phyloP scores from a whole-genome alignment of 352 stramenopile genomes.

The Pythium coloratum region DNA sequence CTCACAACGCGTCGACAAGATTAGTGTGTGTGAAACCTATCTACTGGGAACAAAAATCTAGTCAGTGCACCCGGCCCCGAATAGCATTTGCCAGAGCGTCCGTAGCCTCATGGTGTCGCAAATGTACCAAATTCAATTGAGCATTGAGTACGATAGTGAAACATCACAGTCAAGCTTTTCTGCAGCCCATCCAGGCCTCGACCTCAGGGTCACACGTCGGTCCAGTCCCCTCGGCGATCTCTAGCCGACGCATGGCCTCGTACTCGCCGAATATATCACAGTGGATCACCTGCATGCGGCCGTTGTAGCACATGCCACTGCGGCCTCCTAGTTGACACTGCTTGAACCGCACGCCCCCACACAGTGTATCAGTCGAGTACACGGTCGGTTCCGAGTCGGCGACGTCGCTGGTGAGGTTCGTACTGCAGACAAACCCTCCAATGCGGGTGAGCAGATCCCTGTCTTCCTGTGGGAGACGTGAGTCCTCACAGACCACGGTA shows the following conservation, averaged over 20 bases:
- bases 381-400: slow-evolving; percentile 8
- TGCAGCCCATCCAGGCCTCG: slow-evolving; percentile 27
- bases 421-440: slow-evolving; percentile 8
- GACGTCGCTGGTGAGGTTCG: slow-evolving; percentile 17
- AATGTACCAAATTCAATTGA: no score
- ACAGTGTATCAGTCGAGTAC: slow-evolving; percentile 13
- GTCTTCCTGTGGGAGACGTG: slow-evolving; percentile 6
- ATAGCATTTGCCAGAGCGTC: no score
- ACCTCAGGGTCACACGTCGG: slow-evolving; percentile 18
- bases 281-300: slow-evolving; percentile 17
- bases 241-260: slow-evolving; percentile 17
- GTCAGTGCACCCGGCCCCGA: no score
- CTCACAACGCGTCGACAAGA: no score
- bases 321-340: slow-evolving; percentile 10
- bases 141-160: no score
- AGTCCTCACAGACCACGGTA: slow-evolving; percentile 4
- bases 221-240: slow-evolving; percentile 23
- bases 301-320: slow-evolving; percentile 28
- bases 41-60: no score
- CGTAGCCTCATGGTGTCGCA: no score
- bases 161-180: neutral
- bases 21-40: no score
- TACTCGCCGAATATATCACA: slow-evolving; percentile 17
- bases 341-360: slow-evolving; percentile 22
- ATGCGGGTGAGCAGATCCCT: neutral